phyloP scores from a whole-genome alignment of 805 yeast genomes.

The Ogataea salicorniae region DNA sequence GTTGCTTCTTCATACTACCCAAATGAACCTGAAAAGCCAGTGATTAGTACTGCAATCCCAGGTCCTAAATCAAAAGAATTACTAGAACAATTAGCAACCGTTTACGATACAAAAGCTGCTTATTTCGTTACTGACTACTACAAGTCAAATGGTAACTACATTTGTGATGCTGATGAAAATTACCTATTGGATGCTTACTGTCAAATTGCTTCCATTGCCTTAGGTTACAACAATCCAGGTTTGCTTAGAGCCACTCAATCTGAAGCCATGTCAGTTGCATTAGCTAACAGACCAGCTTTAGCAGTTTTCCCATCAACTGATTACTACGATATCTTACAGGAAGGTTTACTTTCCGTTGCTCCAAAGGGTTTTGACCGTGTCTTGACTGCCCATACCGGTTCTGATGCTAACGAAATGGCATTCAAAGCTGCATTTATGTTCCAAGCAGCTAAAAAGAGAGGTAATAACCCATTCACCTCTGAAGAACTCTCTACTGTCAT shows the following conservation, averaged over 20 bases:
- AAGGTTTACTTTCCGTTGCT: conserved; percentile 52
- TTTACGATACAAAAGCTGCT: conserved; percentile 57
- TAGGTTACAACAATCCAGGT: conserved; percentile 68
- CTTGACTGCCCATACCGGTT: conserved; percentile 65
- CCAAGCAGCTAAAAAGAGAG: conserved; percentile 47
- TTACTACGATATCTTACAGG: conserved; percentile 42
- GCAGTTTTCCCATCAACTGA: conserved; percentile 62
- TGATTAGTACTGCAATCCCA: conserved; percentile 39
- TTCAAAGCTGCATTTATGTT: conserved; percentile 68
- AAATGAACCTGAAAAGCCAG: conserved; percentile 45
- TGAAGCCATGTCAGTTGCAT: conserved; percentile 56
- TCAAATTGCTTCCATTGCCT: conserved; percentile 67
- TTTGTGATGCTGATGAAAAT: conserved; percentile 64
- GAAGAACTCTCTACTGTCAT: conserved; percentile 45
- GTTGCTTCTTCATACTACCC: conserved; percentile 32
- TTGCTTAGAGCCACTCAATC: conserved; percentile 54
- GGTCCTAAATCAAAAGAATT: conserved; percentile 40
- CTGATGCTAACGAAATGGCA: conserved; percentile 68
- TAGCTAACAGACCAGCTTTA: conserved; percentile 64
- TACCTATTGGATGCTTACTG: conserved; percentile 58
- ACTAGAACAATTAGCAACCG: conserved; percentile 37
- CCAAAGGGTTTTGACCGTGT: conserved; percentile 56
- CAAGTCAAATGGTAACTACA: conserved; percentile 60
- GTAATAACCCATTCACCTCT: conserved; percentile 36
- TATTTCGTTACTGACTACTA: conserved; percentile 62